Percentiles rank a stretch among this genome's conserved stretches.
phyloP scores from a whole-genome alignment of 2,329 filamentous ascomycete species.

The Colletotrichum horii region DNA sequence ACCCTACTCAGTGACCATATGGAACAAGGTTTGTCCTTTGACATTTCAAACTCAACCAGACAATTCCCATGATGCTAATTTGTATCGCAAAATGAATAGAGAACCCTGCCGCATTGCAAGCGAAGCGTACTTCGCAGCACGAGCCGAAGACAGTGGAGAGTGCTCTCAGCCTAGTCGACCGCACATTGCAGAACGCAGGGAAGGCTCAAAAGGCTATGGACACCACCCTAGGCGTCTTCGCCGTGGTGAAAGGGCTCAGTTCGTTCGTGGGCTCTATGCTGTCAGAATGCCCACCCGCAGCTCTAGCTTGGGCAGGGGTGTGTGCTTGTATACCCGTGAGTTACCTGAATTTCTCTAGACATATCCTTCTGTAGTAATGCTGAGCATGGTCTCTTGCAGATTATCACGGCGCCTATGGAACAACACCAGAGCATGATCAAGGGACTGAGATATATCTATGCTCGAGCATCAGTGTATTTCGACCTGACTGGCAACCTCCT shows the following conservation, averaged over 20 bases:
- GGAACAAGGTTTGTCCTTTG: background rate
- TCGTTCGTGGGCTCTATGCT: background rate
- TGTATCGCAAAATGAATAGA: background rate
- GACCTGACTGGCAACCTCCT: background rate
- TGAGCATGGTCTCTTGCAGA: background rate
- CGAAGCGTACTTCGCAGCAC: background rate
- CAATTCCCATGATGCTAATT: background rate
- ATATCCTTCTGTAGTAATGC: too few species aligned
- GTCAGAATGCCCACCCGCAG: background rate
- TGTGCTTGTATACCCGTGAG: background rate
- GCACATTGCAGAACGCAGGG: background rate
- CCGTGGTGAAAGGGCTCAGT: background rate
- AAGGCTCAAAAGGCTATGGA: background rate
- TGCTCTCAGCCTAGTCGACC: background rate
- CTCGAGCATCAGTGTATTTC: background rate
- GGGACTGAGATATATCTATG: background rate
- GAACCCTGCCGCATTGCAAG: rapidly evolving
- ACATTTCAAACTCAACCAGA: rapidly evolving
- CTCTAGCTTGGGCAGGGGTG: background rate
- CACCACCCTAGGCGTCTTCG: background rate
- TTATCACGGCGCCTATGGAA: background rate
- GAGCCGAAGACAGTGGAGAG: rapidly evolving
- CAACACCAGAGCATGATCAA: background rate
- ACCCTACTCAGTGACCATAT: background rate
- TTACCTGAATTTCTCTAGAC: too few species aligned